These are phyloP conservation scores for Rhazya stricta DNA, from an alignment of 257 asterid species.

Conservation along the genomic window DNA sequence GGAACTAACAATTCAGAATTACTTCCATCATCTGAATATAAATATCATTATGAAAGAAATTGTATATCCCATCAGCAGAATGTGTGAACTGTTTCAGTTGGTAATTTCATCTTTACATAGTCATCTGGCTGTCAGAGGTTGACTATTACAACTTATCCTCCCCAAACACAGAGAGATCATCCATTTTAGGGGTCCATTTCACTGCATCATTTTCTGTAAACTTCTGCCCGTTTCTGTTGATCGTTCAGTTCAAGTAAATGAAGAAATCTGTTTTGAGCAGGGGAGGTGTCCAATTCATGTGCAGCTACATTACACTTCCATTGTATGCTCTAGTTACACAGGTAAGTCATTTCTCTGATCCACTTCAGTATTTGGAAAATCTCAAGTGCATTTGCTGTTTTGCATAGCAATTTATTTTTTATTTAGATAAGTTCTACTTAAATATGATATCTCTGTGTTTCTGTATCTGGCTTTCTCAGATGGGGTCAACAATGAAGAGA, in stretches of 20 bases:
- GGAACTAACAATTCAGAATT: not conserved
- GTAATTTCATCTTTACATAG: not conserved
- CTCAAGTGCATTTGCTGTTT: not conserved
- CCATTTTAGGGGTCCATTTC: not conserved
- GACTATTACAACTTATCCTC: not conserved
- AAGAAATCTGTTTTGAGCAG: conserved; percentile 35
- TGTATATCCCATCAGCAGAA: not conserved
- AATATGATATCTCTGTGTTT: not conserved
- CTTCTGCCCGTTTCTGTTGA: not conserved
- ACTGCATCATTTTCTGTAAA: not conserved
- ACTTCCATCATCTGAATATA: not conserved
- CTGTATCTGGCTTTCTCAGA: conserved; percentile 26
- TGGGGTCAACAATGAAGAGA: conserved; percentile 94
- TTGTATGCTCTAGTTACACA: conserved; percentile 94
- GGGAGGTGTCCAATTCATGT: conserved; percentile 61
- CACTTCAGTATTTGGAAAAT: not conserved
- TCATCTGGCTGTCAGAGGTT: not conserved
- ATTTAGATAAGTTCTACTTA: not conserved
- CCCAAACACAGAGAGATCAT: not conserved
- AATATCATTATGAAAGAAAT: not conserved
- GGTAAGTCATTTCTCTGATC: conserved; percentile 34
- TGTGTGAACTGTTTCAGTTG: not conserved
- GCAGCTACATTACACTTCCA: conserved; percentile 96
- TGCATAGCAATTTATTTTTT: not conserved
- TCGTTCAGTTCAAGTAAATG: not conserved